Evolutionary conservation across 768 basidiomycete species (phyloP).

Genomic region (Fibroporia radiculosa): DNA sequence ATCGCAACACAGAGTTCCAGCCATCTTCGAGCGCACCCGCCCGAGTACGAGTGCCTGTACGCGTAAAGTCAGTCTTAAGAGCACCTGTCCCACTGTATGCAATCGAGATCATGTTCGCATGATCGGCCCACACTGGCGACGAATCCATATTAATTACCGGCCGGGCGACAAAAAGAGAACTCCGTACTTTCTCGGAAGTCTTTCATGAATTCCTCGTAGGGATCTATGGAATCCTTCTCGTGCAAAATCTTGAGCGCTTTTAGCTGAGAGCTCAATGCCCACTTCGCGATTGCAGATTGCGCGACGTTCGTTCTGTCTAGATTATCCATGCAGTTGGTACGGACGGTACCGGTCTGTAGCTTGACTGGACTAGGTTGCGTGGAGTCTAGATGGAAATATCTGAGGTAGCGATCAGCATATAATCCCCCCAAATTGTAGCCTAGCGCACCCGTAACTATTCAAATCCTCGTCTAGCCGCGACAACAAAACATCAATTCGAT

Average conservation of each 20-base stretch:
- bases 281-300: slow-evolving; percentile 85
- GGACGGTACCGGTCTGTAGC: slow-evolving; percentile 69
- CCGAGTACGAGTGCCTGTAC: slow-evolving; percentile 83
- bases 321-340: slow-evolving; percentile 98
- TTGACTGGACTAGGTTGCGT: slow-evolving; percentile 37
- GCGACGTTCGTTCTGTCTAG: slow-evolving; percentile 96
- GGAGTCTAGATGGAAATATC: slow-evolving; percentile 72
- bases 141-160: neutral
- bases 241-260: slow-evolving; percentile 64
- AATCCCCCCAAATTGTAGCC: no score
- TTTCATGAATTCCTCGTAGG: slow-evolving; percentile 69
- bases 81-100: slow-evolving; percentile 96
- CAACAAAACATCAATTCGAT: slow-evolving; percentile 78
- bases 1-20: slow-evolving; percentile 74
- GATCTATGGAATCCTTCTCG: slow-evolving; percentile 66
- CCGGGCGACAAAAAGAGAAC: neutral
- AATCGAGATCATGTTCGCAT: slow-evolving; percentile 82
- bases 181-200: slow-evolving; percentile 84
- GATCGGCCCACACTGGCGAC: slow-evolving; percentile 88
- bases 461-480: slow-evolving; percentile 70
- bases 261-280: slow-evolving; percentile 75
- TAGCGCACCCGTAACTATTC: slow-evolving; percentile 52
- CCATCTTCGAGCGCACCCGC: slow-evolving; percentile 81
- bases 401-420: slow-evolving; percentile 21
- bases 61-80: slow-evolving; percentile 92